phyloP scores from a whole-genome alignment of 306 rosid genomes.

The Quercus gilva region DNA sequence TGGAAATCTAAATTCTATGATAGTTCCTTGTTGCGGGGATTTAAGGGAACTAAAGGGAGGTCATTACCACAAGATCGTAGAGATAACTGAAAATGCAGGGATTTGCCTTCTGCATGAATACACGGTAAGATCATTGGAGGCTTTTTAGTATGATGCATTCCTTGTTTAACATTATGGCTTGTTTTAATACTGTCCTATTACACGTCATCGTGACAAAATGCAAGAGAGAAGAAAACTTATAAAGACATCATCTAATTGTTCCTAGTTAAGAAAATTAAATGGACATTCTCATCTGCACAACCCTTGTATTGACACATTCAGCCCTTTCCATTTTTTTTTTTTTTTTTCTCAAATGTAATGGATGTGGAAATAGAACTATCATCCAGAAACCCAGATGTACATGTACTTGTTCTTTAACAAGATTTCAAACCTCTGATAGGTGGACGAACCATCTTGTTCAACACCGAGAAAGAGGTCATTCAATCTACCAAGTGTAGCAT shows the following conservation, averaged over 20 bases:
- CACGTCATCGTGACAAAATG: too few relatives aligned
- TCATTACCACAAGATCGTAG: slow-evolving; percentile 85
- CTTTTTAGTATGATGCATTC: background rate
- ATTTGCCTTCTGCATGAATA: slow-evolving; percentile 79
- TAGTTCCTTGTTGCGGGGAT: slow-evolving; percentile 86
- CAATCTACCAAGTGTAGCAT: slow-evolving; percentile 75
- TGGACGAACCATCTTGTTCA: slow-evolving; percentile 98
- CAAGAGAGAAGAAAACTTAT: too few relatives aligned
- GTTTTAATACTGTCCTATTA: too few relatives aligned
- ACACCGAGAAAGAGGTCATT: slow-evolving; percentile 88
- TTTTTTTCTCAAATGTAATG: background rate
- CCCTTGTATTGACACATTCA: background rate
- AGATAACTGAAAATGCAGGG: slow-evolving; percentile 94
- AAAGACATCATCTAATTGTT: too few relatives aligned
- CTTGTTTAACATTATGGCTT: too few relatives aligned
- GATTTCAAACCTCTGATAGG: slow-evolving; percentile 37
- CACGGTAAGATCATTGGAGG: slow-evolving; percentile 47
- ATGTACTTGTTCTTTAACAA: background rate
- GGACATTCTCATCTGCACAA: background rate
- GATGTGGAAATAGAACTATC: background rate
- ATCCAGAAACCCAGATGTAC: background rate
- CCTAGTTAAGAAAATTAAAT: background rate
- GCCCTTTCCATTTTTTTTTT: background rate
- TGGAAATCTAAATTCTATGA: slow-evolving; percentile 76
- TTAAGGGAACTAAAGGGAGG: slow-evolving; percentile 88